Evolutionary conservation across 495 filamentous ascomycete species (phyloP), one percentile per base, ranked within the genome.

Genomic region (Penicillium malachiteum): DNA sequence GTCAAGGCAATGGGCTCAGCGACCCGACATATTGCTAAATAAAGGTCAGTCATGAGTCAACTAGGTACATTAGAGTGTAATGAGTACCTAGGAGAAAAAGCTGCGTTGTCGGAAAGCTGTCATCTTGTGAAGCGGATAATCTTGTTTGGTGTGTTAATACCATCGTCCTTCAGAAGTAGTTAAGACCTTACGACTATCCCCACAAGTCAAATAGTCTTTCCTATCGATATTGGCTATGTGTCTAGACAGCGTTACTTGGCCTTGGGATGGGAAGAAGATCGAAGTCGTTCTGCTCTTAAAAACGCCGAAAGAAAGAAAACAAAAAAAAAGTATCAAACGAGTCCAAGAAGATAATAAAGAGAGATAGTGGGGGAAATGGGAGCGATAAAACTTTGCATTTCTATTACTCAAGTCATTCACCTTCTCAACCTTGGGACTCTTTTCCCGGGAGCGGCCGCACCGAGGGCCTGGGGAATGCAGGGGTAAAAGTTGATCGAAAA

Each of bases 1-100:
- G 90, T 92, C 56, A 95, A 81, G 41, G 91, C 90, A 54, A 96
- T 90, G 7, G 91, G 91, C 72, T 96, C 91, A 38, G 91, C 89
- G 57, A 96, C 81, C 48, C 92, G 87, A 70, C 86, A 87, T 73
- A 88, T 83, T 64, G 85, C 84, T 80, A 62, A 46, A 59, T 16
- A 26, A 18, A 32, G 14, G 34, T 59, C 34, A 64, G 56, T 52
- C 21, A 26, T 4, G 21, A 26, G 21, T 26, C 1, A 26, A 1
- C 4, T 26, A 26, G 21, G 21, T 26, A 26, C 21, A 26, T 26
- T 26, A 26, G 21, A 26, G 21, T 26, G 4, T 37, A 69, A 72
- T 54, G 8, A 18, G 16, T 74, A 91, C 88, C 87, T 60, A 93
- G 78, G 14, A 91, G 70, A 59, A 90, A 87, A 11, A 92, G 81